Evolutionary conservation across 495 filamentous ascomycete species (phyloP).

Genomic region (Margaritispora aquatica): DNA sequence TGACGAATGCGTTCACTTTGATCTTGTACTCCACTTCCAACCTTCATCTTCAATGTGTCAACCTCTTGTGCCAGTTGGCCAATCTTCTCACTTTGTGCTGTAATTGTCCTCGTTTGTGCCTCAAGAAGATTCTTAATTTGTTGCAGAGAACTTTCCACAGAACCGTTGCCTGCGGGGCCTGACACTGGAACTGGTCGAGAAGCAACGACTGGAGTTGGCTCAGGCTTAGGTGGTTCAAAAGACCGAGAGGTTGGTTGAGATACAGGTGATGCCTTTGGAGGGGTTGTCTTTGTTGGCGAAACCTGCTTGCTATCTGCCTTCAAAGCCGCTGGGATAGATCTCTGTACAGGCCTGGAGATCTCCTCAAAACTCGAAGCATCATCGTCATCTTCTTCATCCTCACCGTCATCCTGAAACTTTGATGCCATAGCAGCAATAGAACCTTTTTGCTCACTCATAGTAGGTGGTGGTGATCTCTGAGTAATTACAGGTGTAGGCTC

Average conservation of each 20-base stretch:
- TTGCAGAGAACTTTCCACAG: slow-evolving; percentile 39
- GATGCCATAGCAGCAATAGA: slow-evolving; percentile 78
- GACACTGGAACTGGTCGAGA: slow-evolving; percentile 20
- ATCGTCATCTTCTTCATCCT: slow-evolving; percentile 50
- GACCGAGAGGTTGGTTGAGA: slow-evolving; percentile 31
- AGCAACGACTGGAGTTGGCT: slow-evolving; percentile 30
- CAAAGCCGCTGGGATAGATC: slow-evolving; percentile 27
- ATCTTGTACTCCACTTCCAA: slow-evolving; percentile 39
- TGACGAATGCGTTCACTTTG: slow-evolving; percentile 66
- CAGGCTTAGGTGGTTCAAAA: slow-evolving; percentile 27
- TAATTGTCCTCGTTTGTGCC: slow-evolving; percentile 56
- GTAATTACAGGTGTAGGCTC: slow-evolving; percentile 41
- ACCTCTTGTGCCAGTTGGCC: slow-evolving; percentile 58
- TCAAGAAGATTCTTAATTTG: slow-evolving; percentile 62
- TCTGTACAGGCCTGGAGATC: slow-evolving; percentile 51
- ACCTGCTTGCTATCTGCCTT: slow-evolving; percentile 25
- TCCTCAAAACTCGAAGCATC: slow-evolving; percentile 82
- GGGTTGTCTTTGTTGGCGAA: slow-evolving; percentile 15
- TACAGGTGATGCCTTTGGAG: slow-evolving; percentile 23
- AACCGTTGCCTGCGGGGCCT: slow-evolving; percentile 19
- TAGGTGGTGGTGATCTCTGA: slow-evolving; percentile 51
- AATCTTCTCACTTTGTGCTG: slow-evolving; percentile 56
- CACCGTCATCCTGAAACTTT: slow-evolving; percentile 75
- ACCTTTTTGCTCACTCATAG: slow-evolving; percentile 73
- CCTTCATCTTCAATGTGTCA: slow-evolving; percentile 59